Evolutionary conservation across 2,329 filamentous ascomycete genomes (phyloP).

Genomic region (Helicocarpus griseus): DNA sequence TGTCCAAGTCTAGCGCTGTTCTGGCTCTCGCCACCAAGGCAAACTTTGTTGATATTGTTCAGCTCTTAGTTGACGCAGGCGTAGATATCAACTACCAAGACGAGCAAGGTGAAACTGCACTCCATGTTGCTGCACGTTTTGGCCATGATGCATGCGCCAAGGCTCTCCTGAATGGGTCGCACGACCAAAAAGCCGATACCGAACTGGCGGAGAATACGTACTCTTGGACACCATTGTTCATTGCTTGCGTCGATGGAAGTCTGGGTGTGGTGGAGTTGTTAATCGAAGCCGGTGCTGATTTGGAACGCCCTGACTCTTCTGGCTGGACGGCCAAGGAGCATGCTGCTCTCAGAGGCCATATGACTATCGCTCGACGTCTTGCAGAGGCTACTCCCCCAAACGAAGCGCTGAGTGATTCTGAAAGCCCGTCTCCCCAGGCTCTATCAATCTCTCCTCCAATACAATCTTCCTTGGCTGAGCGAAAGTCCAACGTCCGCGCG

Average conservation of each 20-base stretch:
- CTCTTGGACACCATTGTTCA: constrained; percentile 90
- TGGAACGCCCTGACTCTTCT: constrained; percentile 67
- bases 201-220: constrained; percentile 76
- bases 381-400: constrained; percentile 41
- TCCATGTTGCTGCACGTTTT: constrained; percentile 85
- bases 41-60: constrained; percentile 75
- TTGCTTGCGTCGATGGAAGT: constrained; percentile 83
- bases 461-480: constrained; percentile 33
- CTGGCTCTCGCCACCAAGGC: constrained; percentile 79
- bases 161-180: constrained; percentile 61
- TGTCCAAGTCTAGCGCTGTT: constrained; percentile 78
- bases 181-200: constrained; percentile 61
- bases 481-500: constrained; percentile 39
- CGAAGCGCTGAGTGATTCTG: constrained; percentile 15
- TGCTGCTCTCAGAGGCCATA: constrained; percentile 78
- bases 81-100: constrained; percentile 93
- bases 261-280: constrained; percentile 65
- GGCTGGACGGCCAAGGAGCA: constrained; percentile 95
- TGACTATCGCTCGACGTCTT: constrained; percentile 65
- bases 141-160: constrained; percentile 73
- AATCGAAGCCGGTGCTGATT: constrained; percentile 65
- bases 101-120: constrained; percentile 76
- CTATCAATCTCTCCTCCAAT: constrained; percentile 26
- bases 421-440: constrained; percentile 24
- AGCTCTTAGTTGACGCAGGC: constrained; percentile 77